Evolutionary conservation across 495 filamentous ascomycete species (phyloP).

Genomic region (Trichoderma parareesei): DNA sequence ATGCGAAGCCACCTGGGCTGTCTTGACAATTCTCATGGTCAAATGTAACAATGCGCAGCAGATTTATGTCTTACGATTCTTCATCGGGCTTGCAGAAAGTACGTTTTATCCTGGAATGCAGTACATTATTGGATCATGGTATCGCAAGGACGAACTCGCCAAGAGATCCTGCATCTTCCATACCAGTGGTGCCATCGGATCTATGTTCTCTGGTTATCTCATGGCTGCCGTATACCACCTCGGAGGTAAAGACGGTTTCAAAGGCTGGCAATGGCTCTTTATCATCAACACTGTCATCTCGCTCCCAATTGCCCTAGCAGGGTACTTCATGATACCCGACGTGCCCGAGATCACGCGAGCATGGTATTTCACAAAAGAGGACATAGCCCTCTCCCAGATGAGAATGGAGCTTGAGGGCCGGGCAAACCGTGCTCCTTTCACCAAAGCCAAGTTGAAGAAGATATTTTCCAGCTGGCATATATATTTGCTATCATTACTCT

Average conservation of each 20-base stretch:
- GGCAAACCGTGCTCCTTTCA: conserved; percentile 28
- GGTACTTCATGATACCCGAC: conserved; percentile 54
- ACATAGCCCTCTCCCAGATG: conserved; percentile 31
- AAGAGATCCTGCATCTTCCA: conserved; percentile 60
- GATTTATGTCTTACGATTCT: conserved; percentile 50
- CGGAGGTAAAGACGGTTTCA: conserved; percentile 38
- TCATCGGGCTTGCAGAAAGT: conserved; percentile 45
- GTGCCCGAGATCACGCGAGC: conserved; percentile 51
- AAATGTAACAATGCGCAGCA: conserved; percentile 39
- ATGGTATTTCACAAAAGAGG: conserved; percentile 37
- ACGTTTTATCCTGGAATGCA: conserved; percentile 41
- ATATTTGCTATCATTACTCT: conserved; percentile 28
- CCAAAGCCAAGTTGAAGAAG: conserved; percentile 29
- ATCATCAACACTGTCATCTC: conserved; percentile 41
- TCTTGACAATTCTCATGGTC: conserved; percentile 42
- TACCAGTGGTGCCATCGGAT: conserved; percentile 41
- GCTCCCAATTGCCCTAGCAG: conserved; percentile 41
- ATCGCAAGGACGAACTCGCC: conserved; percentile 46
- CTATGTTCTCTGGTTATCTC: conserved; percentile 53
- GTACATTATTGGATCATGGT: conserved; percentile 46
- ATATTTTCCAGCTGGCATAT: conserved; percentile 40
- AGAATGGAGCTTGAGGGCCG: conserved; percentile 39
- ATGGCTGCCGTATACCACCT: conserved; percentile 52
- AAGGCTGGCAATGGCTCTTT: conserved; percentile 44
- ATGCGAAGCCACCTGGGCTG: conserved; percentile 47